phyloP scores from a whole-genome alignment of 371 early-diverging fungal species.

The Rhizopus microsporus region DNA sequence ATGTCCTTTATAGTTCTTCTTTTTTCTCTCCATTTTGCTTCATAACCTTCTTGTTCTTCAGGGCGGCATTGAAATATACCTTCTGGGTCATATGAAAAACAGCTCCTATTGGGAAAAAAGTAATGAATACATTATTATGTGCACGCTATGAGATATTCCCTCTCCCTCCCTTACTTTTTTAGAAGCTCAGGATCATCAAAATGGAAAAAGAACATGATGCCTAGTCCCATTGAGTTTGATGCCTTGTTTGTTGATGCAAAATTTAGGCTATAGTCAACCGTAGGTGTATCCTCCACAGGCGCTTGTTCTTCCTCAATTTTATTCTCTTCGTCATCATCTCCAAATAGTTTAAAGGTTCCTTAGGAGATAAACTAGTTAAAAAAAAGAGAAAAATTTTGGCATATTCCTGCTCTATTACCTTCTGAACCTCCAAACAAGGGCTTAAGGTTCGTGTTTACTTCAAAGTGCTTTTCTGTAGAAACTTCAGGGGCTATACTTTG shows the following conservation, averaged over 20 bases:
- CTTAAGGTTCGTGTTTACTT: constrained; percentile 57
- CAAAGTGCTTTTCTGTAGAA: constrained; percentile 50
- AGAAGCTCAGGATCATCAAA: constrained; percentile 33
- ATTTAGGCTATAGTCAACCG: constrained; percentile 2
- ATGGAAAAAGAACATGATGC: constrained; percentile 50
- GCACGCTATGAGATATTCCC: not conserved
- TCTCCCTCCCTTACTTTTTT: constrained; percentile 31
- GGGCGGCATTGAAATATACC: constrained; percentile 39
- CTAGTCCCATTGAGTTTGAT: constrained; percentile 27
- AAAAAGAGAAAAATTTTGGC: not conserved
- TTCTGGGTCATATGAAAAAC: constrained; percentile 41
- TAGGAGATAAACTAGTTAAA: not conserved
- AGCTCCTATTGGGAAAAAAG: constrained; percentile 31
- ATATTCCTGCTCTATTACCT: constrained; percentile 9
- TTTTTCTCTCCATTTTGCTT: constrained; percentile 32
- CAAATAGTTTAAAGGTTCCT: constrained; percentile 57
- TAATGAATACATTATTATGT: not conserved
- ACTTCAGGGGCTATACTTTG: constrained; percentile 36
- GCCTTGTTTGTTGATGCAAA: constrained; percentile 23
- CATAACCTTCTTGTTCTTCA: constrained; percentile 30
- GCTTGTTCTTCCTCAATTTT: constrained; percentile 21
- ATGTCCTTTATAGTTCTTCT: constrained; percentile 31
- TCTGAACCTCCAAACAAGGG: constrained; percentile 56
- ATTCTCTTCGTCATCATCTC: constrained; percentile 29
- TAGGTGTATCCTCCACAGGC: constrained; percentile 10